phyloP scores from a whole-genome alignment of 2,329 filamentous ascomycete species.

The Tympanopsis confertula region DNA sequence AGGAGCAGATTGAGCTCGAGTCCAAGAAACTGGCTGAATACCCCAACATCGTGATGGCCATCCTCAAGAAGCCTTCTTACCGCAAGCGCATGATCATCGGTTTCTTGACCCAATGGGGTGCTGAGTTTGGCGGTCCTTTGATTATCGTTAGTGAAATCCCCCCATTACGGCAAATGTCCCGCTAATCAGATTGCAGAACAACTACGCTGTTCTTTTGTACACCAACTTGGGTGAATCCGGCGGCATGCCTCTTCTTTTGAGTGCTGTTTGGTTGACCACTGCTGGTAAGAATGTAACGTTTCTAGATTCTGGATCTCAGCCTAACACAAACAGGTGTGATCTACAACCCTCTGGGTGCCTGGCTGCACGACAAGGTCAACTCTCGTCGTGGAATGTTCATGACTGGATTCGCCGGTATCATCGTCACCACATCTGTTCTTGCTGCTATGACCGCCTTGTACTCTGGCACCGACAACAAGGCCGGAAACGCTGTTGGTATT shows the following conservation, averaged over 20 bases:
- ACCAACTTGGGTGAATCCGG: constrained; percentile 24
- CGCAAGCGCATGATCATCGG: constrained; percentile 37
- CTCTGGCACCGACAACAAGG: constrained; percentile 20
- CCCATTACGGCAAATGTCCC: not conserved
- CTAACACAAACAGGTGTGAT: constrained; percentile 23
- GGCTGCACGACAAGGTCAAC: constrained; percentile 33
- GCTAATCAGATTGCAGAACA: constrained; percentile 20
- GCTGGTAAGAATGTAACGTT: constrained; percentile 21
- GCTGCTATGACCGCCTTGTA: constrained; percentile 21
- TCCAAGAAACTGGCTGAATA: constrained; percentile 24
- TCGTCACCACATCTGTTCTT: constrained; percentile 20
- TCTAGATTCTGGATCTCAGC: constrained; percentile 7
- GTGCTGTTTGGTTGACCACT: constrained; percentile 26
- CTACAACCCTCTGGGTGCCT: constrained; percentile 32
- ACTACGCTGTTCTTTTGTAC: constrained; percentile 24
- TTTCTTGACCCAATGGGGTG: constrained; percentile 39
- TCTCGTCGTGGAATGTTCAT: constrained; percentile 31
- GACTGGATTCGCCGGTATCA: constrained; percentile 25
- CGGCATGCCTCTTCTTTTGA: constrained; percentile 25
- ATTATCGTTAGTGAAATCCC: constrained; percentile 27
- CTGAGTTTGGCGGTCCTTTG: constrained; percentile 37
- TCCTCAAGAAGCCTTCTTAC: constrained; percentile 32
- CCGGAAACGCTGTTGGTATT: constrained; percentile 24
- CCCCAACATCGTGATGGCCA: constrained; percentile 25
- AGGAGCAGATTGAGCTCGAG: constrained; percentile 30